Evolutionary conservation across 2,329 filamentous ascomycete genomes (phyloP).

Genomic region (Colletotrichum sansevieriae): DNA sequence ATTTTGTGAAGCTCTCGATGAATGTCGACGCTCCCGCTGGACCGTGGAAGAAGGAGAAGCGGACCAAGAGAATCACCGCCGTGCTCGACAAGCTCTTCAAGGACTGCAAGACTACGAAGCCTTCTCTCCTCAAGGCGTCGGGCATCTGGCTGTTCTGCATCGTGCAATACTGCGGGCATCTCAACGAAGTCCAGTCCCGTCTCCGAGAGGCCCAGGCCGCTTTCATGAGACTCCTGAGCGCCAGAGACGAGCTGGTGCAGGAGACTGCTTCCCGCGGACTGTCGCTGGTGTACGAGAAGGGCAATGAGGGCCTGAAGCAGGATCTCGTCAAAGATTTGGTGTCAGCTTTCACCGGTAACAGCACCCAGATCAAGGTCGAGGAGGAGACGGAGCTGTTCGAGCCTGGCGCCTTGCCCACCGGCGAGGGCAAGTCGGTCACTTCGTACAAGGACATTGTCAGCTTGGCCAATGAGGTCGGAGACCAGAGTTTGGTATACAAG

Average conservation of each 20-base stretch:
- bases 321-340: slow-evolving; percentile 90
- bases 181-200: slow-evolving; percentile 78
- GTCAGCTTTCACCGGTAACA: slow-evolving; percentile 85
- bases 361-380: slow-evolving; percentile 83
- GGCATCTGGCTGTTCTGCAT: slow-evolving; percentile 96
- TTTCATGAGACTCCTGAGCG: slow-evolving; percentile 88
- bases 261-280: slow-evolving; percentile 94
- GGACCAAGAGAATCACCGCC: slow-evolving; percentile 32
- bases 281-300: slow-evolving; percentile 93
- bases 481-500: slow-evolving; percentile 95
- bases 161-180: slow-evolving; percentile 88
- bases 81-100: slow-evolving; percentile 80
- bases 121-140: slow-evolving; percentile 89
- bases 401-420: slow-evolving; percentile 88
- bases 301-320: slow-evolving; percentile 82
- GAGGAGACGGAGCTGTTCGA: slow-evolving; percentile 95
- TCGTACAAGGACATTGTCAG: slow-evolving; percentile 98
- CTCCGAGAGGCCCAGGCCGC: slow-evolving; percentile 85
- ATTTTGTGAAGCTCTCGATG: slow-evolving; percentile 79
- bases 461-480: slow-evolving; percentile 94
- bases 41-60: slow-evolving; percentile 54
- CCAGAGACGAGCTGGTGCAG: slow-evolving; percentile 93
- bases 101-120: slow-evolving; percentile 87
- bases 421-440: slow-evolving; percentile 88
- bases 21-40: slow-evolving; percentile 74